Conservation (phyloP, 495 filamentous ascomycete genomes). For the Penicillium cataractarum region DNA sequence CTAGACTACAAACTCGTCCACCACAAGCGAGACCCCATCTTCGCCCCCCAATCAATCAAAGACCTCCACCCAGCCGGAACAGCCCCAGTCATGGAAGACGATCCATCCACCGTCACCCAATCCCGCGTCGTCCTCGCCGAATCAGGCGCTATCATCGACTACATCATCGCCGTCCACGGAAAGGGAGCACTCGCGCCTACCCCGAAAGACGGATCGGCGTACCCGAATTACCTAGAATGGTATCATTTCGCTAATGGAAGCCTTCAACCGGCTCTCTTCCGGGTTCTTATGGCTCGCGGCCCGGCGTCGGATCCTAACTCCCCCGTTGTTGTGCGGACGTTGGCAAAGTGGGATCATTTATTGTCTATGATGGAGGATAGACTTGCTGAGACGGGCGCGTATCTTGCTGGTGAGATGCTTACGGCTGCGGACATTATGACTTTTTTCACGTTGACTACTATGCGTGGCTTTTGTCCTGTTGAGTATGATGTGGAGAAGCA, state of each 20-base stretch:
- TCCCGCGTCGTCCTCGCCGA: constrained; percentile 48
- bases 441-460: constrained; percentile 56
- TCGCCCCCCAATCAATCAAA: constrained; percentile 57
- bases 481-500: constrained; percentile 35
- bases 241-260: constrained; percentile 62
- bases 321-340: constrained; percentile 7
- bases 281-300: constrained; percentile 24
- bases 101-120: constrained; percentile 37
- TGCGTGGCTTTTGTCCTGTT: constrained; percentile 52
- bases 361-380: constrained; percentile 48
- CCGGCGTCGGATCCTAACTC: constrained; percentile 15
- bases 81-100: constrained; percentile 60
- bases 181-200: constrained; percentile 45
- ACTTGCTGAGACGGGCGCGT: constrained; percentile 46
- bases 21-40: constrained; percentile 53
- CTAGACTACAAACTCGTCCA: constrained; percentile 55
- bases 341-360: constrained; percentile 21
- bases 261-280: constrained; percentile 46
- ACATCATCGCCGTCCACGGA: constrained; percentile 57
- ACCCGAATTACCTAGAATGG: constrained; percentile 63
- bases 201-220: constrained; percentile 44
- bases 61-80: constrained; percentile 54
- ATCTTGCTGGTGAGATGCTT: constrained; percentile 61
- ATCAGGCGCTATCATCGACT: constrained; percentile 57
- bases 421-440: constrained; percentile 66